Evolutionary conservation across 1,139 yeast genomes (phyloP).

Genomic region (Candida sanyaensis): DNA sequence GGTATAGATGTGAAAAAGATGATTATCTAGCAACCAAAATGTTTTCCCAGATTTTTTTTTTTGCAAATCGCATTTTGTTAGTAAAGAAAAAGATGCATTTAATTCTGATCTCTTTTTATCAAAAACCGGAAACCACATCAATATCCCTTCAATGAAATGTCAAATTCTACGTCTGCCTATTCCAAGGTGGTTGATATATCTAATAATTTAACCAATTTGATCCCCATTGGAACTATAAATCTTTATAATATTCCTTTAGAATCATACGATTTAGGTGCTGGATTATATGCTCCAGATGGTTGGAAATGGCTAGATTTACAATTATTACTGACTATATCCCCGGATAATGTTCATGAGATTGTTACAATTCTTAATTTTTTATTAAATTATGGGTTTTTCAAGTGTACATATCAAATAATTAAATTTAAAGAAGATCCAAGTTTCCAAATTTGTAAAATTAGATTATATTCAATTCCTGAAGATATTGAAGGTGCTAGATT

Average conservation of each 20-base stretch:
- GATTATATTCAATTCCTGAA: constrained; percentile 51
- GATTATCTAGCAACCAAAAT: too few species aligned
- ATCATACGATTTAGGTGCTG: constrained; percentile 32
- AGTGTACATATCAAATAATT: constrained; percentile 45
- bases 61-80: too few species aligned
- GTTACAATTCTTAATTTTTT: constrained; percentile 43
- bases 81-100: too few species aligned
- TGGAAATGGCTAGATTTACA: constrained; percentile 59
- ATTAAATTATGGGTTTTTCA: constrained; percentile 34
- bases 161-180: constrained; percentile 1
- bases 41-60: too few species aligned
- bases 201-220: constrained; percentile 39
- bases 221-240: constrained; percentile 52
- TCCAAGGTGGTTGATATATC: constrained; percentile 27
- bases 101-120: too few species aligned
- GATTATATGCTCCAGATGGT: constrained; percentile 10
- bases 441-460: constrained; percentile 28
- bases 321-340: constrained; percentile 16
- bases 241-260: constrained; percentile 40
- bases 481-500: constrained; percentile 42
- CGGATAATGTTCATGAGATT: background rate
- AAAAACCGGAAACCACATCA: too few species aligned
- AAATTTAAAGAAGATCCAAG: constrained; percentile 5
- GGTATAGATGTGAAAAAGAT: too few species aligned
- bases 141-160: constrained; percentile 1